Base-by-base conservation (phyloP, 805 yeast species). In the Kuraishia piskuri region DNA sequence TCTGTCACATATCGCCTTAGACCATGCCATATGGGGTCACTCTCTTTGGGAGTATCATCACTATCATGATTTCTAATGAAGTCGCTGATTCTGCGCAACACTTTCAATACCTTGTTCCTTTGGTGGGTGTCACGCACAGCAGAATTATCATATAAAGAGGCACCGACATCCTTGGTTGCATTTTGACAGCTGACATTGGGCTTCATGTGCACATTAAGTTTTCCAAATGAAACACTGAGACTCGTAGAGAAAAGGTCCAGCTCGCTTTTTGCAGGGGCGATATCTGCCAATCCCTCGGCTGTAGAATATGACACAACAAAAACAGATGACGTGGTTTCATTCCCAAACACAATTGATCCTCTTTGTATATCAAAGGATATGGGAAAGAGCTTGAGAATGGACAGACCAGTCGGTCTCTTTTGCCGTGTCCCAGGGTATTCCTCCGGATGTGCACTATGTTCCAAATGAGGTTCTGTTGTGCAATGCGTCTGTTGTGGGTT, bases 331-430 rank as follows among this genome's bases (percentile, higher is more conserved):
- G 97, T 90, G 17, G 80, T 76, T 55, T 77, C 74, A 66, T 91
- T 92, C 8, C 99, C 99, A 21, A 90, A 61, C 1, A 89, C 86
- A 24, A 89, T 50, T 0, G 96, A 85, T 1, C 92, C 90, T 53
- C 80, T 84, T 48, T 73, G 77, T 12, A 88, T 71, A 7, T 71
- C 67, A 2, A 89, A 50, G 14, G 79, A 78, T 2, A 92, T 59
- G 0, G 99, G 99, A 10, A 89, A 68, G 12, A 76, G 53, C 9
- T 62, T 61, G 31, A 75, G 48, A 58, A 53, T 50, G 45, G 45
- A 25, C 46, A n/a, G 9, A 21, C 23, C n/a, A 24, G n/a, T 17
- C 20, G 37, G 50, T n/a, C 14, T 31, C 14, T 31, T 31, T 14
- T 6, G n/a, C 14, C 40, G 7, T 31, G 40, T 31, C 14, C 40